Evolutionary conservation across 371 early-diverging fungal genomes (phyloP).

Genomic region (Mucor ambiguus): DNA sequence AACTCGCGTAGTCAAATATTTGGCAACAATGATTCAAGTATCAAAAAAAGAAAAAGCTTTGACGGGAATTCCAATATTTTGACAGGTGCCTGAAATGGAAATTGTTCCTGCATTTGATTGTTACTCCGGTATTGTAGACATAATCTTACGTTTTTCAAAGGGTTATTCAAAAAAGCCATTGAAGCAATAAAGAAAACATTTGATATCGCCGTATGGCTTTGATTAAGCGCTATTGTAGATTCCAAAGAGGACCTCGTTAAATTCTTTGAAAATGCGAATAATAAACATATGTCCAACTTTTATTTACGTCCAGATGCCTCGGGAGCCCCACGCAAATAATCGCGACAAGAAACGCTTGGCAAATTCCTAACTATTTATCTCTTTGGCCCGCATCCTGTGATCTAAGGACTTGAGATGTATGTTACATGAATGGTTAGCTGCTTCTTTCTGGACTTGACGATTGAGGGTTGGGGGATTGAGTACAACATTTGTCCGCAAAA

Average conservation of each 20-base stretch:
- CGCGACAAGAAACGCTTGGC: background rate
- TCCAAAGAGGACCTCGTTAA: too few species aligned
- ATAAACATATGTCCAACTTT: background rate
- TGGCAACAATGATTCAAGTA: background rate
- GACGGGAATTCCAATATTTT: background rate
- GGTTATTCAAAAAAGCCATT: too few species aligned
- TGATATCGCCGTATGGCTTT: too few species aligned
- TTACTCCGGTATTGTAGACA: too few species aligned
- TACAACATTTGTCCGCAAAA: background rate
- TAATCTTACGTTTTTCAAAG: too few species aligned
- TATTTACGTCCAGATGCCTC: background rate
- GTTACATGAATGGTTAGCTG: background rate
- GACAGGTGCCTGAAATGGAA: background rate
- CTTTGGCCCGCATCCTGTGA: background rate
- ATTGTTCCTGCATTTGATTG: background rate
- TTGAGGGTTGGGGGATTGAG: background rate
- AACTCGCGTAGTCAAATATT: too few species aligned
- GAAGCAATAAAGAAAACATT: too few species aligned
- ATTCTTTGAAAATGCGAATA: background rate
- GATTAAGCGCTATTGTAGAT: too few species aligned
- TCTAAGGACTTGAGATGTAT: background rate
- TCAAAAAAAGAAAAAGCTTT: background rate
- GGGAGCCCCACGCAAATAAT: background rate
- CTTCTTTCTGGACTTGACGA: background rate
- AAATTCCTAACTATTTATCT: background rate